phyloP scores from a whole-genome alignment of 331 rosid species.

The Dryas integrifolia region DNA sequence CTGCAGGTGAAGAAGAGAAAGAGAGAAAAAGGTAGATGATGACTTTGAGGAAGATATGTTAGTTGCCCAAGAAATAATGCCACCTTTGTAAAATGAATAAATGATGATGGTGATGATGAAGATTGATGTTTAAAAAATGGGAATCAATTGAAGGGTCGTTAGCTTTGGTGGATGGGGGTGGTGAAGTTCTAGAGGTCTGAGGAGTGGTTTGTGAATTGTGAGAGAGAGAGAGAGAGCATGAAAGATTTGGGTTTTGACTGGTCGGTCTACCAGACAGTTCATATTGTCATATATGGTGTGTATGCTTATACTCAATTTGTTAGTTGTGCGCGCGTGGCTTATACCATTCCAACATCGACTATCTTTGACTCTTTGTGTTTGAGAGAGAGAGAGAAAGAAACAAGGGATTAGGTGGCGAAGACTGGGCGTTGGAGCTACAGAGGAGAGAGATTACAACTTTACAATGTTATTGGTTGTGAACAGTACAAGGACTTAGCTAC shows the following conservation, averaged over 20 bases:
- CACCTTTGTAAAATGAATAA: background rate
- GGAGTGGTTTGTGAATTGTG: no score
- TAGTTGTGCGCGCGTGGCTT: constrained; percentile 37
- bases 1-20: constrained; percentile 23
- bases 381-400: background rate
- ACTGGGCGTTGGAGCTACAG: constrained; percentile 29
- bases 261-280: constrained; percentile 84
- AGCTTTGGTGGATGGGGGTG: background rate
- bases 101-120: constrained; percentile 5
- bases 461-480: background rate
- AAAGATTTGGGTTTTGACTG: constrained; percentile 54
- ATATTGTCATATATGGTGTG: background rate
- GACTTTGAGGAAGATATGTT: constrained; percentile 70
- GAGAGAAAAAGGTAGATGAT: constrained; percentile 39
- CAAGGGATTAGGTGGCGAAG: constrained; percentile 36
- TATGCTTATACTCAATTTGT: constrained; percentile 9
- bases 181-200: no score
- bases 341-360: background rate
- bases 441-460: no score
- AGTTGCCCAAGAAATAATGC: constrained; percentile 34
- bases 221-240: background rate
- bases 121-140: background rate
- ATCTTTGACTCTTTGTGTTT: background rate
- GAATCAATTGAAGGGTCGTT: constrained; percentile 43
- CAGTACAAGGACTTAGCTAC: constrained; percentile 4